Base-by-base conservation (phyloP, 1,139 yeast species). In the Geotrichum klebahnii region DNA sequence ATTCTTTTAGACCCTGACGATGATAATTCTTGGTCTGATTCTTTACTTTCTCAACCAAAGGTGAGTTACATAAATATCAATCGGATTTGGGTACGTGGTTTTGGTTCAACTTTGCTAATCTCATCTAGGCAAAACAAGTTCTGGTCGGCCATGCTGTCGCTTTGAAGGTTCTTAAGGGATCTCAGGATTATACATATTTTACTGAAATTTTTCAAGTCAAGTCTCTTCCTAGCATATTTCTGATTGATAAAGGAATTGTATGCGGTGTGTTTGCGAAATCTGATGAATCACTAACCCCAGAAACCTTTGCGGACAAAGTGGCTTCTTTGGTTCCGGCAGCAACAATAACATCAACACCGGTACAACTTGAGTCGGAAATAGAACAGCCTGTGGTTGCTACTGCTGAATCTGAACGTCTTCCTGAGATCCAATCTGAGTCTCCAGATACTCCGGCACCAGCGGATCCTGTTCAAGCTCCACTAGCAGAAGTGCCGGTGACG, bases 171-270 rank as follows among this genome's bases (percentile, higher is more conserved):
- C 51, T 65, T 1, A 69, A 74, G 40, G 75, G 69, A n/a, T 67
- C 80, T 0, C 61, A 61, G 1, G 82, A 82, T 54, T 80, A 69
- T 56, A 63, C 59, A 0, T 70, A 68, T 56, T 81, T 83, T 57
- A 67, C 72, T 40, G 79, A 77, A 55, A 66, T 79, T 12, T 79
- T 79, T 58, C 76, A 75, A 0, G 69, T 71, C 28, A 70, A 74
- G 32, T 60, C 59, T 1, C 67, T 71, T 2, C 86, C 82, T 10
- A 72, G 78, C 56, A 67, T 77, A 53, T 77, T 70, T 64, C 69
- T 79, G 48, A 71, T 82, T 6, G 66, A 64, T 20, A 23, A 39
- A 8, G 44, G 49, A 10, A 17, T 23, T 6, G 44, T 39, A 10
- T 22, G 38, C 20, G 45, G 35, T 10, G 31, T 42, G n/a, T 42